Percentiles rank a stretch among this genome's conserved stretches.
Evolutionary conservation across 805 yeast genomes (phyloP).

Genomic region (Wickerhamomyces alni): DNA sequence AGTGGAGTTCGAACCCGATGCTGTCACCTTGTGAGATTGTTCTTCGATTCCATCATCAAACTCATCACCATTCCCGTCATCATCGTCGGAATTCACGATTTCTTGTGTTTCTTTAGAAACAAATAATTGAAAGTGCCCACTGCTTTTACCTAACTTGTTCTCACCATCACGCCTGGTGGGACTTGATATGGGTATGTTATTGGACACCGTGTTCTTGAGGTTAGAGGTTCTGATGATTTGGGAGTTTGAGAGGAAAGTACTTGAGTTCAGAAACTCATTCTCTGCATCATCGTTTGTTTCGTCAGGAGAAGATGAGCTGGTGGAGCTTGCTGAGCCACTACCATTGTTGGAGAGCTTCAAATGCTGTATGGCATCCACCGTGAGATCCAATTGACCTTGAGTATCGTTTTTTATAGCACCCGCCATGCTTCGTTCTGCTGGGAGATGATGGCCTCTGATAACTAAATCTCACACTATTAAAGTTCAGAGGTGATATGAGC

Average conservation of each 20-base stretch:
- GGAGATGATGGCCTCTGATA: too few relatives aligned
- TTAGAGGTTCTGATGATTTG: conserved; percentile 20
- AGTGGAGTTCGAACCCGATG: background rate
- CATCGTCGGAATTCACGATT: conserved; percentile 12
- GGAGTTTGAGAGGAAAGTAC: conserved; percentile 22
- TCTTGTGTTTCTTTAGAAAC: conserved; percentile 1
- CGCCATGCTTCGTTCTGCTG: background rate
- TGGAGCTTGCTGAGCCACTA: conserved; percentile 2
- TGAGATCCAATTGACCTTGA: background rate
- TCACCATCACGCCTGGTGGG: conserved; percentile 16
- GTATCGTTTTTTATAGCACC: background rate
- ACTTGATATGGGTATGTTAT: conserved; percentile 6
- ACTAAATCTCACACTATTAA: too few relatives aligned
- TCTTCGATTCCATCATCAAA: conserved; percentile 2
- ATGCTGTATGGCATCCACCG: background rate
- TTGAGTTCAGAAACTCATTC: conserved; percentile 22
- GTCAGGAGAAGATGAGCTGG: background rate
- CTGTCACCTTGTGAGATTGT: background rate
- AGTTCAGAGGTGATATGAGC: too few relatives aligned
- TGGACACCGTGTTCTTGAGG: conserved; percentile 6
- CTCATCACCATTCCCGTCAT: conserved; percentile 14
- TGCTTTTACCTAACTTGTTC: background rate
- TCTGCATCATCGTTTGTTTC: conserved; percentile 8
- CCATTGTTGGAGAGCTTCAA: conserved; percentile 5
- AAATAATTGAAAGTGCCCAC: conserved; percentile 10